These are phyloP conservation scores for Senecio squalidus DNA, from an alignment of 140 eudicot genomes.

Conservation along the genomic window DNA sequence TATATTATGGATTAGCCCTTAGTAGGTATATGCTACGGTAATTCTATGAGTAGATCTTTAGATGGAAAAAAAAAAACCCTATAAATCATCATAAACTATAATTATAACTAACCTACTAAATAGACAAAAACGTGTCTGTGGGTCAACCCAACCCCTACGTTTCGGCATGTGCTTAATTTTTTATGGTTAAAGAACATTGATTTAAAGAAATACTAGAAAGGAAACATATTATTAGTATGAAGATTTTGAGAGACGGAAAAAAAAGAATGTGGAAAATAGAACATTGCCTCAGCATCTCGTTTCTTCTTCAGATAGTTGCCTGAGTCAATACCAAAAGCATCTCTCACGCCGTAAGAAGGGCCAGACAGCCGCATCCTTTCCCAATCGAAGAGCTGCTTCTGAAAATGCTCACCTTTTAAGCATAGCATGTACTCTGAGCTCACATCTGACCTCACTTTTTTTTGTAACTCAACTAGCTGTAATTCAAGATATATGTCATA, in stretches of 20 bases:
- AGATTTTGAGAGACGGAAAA: not conserved
- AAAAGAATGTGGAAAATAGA: not conserved
- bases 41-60: no score
- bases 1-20: no score
- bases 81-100: no score
- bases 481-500: slow-evolving; percentile 4
- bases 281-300: slow-evolving; percentile 77
- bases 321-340: slow-evolving; percentile 72
- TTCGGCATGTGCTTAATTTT: no score
- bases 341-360: slow-evolving; percentile 79
- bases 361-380: slow-evolving; percentile 77
- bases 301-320: slow-evolving; percentile 84
- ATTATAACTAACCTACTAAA: no score
- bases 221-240: not conserved
- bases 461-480: slow-evolving; percentile 90
- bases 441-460: slow-evolving; percentile 84
- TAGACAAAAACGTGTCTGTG: no score
- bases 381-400: slow-evolving; percentile 87
- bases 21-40: no score
- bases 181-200: no score
- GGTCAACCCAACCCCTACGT: no score
- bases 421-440: slow-evolving; percentile 86
- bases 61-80: no score
- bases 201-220: not conserved
- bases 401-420: slow-evolving; percentile 65